phyloP scores from a whole-genome alignment of 345 rosid species.

The Dipteronia dyeriana region DNA sequence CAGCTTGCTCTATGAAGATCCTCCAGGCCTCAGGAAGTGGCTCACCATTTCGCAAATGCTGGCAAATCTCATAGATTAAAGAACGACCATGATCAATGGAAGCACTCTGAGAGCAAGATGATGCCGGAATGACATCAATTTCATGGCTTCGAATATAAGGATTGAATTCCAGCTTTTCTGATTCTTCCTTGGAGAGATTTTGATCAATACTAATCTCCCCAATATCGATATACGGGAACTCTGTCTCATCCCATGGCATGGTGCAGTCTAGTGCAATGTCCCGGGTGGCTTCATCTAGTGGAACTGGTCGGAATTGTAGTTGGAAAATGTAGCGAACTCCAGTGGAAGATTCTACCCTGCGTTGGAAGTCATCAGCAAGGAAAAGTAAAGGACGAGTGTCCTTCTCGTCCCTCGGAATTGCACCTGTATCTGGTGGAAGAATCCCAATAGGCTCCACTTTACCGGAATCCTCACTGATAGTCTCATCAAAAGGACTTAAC shows the following conservation, averaged over 20 bases:
- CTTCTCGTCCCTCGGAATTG: slow-evolving; percentile 54
- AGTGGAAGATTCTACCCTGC: slow-evolving; percentile 43
- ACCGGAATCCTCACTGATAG: slow-evolving; percentile 50
- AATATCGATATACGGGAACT: slow-evolving; percentile 49
- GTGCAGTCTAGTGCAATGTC: slow-evolving; percentile 62
- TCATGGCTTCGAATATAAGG: slow-evolving; percentile 47
- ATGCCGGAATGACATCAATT: slow-evolving; percentile 59
- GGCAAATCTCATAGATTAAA: slow-evolving; percentile 65
- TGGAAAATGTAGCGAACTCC: slow-evolving; percentile 63
- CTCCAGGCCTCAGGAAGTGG: slow-evolving; percentile 71
- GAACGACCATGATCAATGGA: slow-evolving; percentile 78
- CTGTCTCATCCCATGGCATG: slow-evolving; percentile 57
- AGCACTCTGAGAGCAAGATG: slow-evolving; percentile 57
- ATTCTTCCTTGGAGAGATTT: slow-evolving; percentile 48
- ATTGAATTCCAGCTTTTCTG: slow-evolving; percentile 58
- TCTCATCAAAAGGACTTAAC: slow-evolving; percentile 49
- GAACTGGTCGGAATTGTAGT: slow-evolving; percentile 49
- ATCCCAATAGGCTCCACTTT: slow-evolving; percentile 62
- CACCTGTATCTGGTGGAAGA: slow-evolving; percentile 83
- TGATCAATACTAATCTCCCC: slow-evolving; percentile 55
- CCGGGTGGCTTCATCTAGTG: slow-evolving; percentile 39
- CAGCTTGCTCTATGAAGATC: slow-evolving; percentile 59
- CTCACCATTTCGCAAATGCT: slow-evolving; percentile 51
- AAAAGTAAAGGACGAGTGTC: slow-evolving; percentile 60
- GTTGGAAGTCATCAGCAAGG: slow-evolving; percentile 61